Base-by-base conservation (phyloP, 2,329 filamentous ascomycete species). In the Colletotrichum noveboracense region DNA sequence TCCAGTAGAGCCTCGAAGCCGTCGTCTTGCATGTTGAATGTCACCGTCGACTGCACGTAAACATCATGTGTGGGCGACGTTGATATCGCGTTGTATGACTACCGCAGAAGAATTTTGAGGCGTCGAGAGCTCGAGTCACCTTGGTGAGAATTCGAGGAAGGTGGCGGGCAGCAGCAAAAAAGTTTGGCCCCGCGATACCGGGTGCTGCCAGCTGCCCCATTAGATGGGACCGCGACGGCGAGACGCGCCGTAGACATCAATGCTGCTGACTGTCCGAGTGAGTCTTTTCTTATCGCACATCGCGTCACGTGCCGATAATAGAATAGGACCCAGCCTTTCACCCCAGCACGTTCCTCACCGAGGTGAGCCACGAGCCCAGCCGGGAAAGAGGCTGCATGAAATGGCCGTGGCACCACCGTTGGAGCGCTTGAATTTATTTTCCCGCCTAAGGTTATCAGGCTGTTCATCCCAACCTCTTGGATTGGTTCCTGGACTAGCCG, bases 1-100 rank as follows among this genome's bases (percentile, higher is more conserved):
- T 93, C 90, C 76, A 93, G 83, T 62, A 93, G 89, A 82, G 91
- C 91, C 85, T 93, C 91, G 81, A 93, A 93, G 80, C 90, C 91
- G 84, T 92, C 90, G 83, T 92, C 91, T 78, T 90, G 85, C 90
- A 92, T 92, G 73, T 79, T 86, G 80, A 70, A 68, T 61, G 73
- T 76, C 71, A 76, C 74, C 74, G 71, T 64, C 34, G 34, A 43
- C 34, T 61, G 48, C 24, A 36, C 52, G 69, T 69, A 74, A 71
- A 73, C 78, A 77, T 79, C 43, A 70, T 77, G 71, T 69, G 70
- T 61, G 34, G 58, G 36, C 34, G 10, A 26, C 18, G 30, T 43
- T 34, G 52, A 64, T 34, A 48, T 34, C 36, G 36, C n/a, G 14
- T 48, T 36, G 69, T 56, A 61, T 60, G 52, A 52, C 64, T 65